A percentile compares a stretch with the other conserved stretches of the same genome.
Conservation (phyloP, 306 rosid species). For the cucumber (Cucumis sativus) region Cucumber_9930_V3 NC_026658.2:5821501-5822000, state of each 20-base stretch:
- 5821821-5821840: conserved; percentile 76
- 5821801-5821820: conserved; percentile 47
- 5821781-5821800: conserved; percentile 28
- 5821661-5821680: not conserved
- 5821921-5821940: not conserved
- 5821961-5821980: not conserved
- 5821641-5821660: not conserved
- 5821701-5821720: not conserved
- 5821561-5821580: not conserved
- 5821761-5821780: not conserved
- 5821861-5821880: not conserved
- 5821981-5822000: not conserved
- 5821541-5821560: not conserved
- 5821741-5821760: not conserved
- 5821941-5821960: not conserved
- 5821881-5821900: not conserved
- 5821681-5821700: not conserved
- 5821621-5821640: not conserved
- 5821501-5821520: not conserved
- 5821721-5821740: not conserved
- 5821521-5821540: not conserved
- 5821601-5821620: not conserved
- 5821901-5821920: not conserved
- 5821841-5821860: conserved; percentile 13
- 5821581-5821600: not conserved